phyloP scores from a whole-genome alignment of 2,329 filamentous ascomycete genomes.

The Trichoderma breve region DNA sequence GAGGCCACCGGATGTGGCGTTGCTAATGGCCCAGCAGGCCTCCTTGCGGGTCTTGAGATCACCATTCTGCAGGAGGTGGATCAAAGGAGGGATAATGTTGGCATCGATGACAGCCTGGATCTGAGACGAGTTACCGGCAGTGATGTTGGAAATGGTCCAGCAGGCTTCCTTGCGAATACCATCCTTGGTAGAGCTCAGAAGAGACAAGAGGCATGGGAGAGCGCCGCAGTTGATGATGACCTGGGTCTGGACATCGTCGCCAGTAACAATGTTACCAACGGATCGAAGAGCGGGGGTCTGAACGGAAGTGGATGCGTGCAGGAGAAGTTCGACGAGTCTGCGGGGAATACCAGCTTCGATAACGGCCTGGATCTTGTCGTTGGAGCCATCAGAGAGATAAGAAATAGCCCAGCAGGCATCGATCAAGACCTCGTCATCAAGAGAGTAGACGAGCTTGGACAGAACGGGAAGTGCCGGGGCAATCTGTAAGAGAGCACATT shows the following conservation, averaged over 20 bases:
- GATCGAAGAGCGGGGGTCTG: constrained; percentile 96
- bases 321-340: constrained; percentile 91
- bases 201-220: constrained; percentile 84
- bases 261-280: constrained; percentile 97
- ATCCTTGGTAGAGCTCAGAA: constrained; percentile 95
- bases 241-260: constrained; percentile 97
- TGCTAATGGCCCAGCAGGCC: constrained; percentile 99
- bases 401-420: constrained; percentile 99
- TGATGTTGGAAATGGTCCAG: constrained; percentile 99
- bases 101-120: constrained; percentile 96
- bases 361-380: constrained; percentile 98
- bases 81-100: constrained; percentile 93
- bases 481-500: constrained; percentile 58
- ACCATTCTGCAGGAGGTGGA: constrained; percentile 92
- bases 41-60: constrained; percentile 99
- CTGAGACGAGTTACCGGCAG: constrained; percentile 94
- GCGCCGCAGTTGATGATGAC: constrained; percentile 99
- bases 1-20: constrained; percentile 93
- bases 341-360: constrained; percentile 98
- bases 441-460: constrained; percentile 94
- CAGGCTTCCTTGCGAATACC: constrained; percentile 99
- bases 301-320: constrained; percentile 97
- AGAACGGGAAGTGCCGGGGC: constrained; percentile 91
- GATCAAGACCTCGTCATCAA: constrained; percentile 97
- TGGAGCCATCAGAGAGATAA: constrained; percentile 94